A percentile compares a stretch with the other conserved stretches of the same genome.
Evolutionary conservation across 257 asterid species (phyloP).

Genomic region (Capsicum pubescens): DNA sequence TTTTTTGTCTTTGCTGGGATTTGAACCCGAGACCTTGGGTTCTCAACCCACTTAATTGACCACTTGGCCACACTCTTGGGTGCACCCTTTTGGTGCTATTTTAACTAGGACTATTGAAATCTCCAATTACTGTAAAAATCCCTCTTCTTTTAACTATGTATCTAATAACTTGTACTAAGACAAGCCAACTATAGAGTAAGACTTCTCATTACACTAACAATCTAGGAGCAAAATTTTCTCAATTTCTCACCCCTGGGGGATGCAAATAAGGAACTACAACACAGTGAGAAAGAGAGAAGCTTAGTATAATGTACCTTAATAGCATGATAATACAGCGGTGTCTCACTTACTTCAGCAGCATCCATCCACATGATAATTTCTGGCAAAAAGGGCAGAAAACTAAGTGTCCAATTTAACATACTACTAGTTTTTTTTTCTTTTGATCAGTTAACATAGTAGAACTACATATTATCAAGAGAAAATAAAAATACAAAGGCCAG

Average conservation of each 20-base stretch:
- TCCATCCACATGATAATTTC: conserved; percentile 9
- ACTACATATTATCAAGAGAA: not conserved
- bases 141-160: not conserved
- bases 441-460: not conserved
- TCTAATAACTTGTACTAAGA: conserved; percentile 12
- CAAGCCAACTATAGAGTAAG: not conserved
- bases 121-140: not conserved
- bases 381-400: not conserved
- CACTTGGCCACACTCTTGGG: not conserved
- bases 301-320: conserved; percentile 24
- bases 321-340: not conserved
- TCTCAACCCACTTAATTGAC: not conserved
- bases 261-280: conserved; percentile 1
- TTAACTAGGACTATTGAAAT: not conserved
- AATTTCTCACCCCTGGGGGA: not conserved
- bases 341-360: conserved; percentile 19
- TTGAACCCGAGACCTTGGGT: not conserved
- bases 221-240: not conserved
- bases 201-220: not conserved
- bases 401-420: not conserved
- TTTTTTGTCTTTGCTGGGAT: too few relatives aligned
- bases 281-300: not conserved
- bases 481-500: not conserved
- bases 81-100: not conserved
- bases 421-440: not conserved